Base-by-base conservation (phyloP, 129 eudicot genomes). In the Dittrichia graveolens region DNA sequence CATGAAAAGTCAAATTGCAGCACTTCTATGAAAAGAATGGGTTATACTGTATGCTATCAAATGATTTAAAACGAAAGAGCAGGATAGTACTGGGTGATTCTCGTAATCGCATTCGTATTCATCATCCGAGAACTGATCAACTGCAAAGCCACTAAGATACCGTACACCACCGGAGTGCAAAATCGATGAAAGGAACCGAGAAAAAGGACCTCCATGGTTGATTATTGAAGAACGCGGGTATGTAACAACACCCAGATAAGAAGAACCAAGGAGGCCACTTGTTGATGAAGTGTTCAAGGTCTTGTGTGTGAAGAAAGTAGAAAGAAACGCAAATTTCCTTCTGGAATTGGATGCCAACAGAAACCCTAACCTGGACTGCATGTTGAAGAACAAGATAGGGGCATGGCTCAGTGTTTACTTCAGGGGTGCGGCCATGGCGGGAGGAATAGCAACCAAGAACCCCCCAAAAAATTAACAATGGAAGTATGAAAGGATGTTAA, bases 21-120 rank as follows among this genome's bases (percentile, higher is more conserved):
- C 31, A 24, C 31, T 24, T 24, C 31, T 24, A 24, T 24, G 31
- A 24, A 24, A 24, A 0, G 31, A 24, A 24, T 24, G 31, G 31
- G 31, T 0, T 31, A 10, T 24, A 31, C 7, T 58, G 4, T 34
- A 58, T 58, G 38, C 60, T 13, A 67, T 6, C 52, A 73, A 46
- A 18, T 61, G 61, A 62, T 46, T 37, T 16, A 61, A 61, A 13
- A 50, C 39, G 34, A 43, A 60, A 9, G 61, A 35, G 46, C 7
- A 34, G 40, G 42, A 42, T 41, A 75, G 34, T 89, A 94, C 99
- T 57, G 89, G 87, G 12, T 90, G 81, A 72, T 78, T 84, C 15
- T 94, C 99, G 88, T 81, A 86, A 76, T 94, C 99, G 79, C 99
- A 94, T 19, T 94, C 97, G 75, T 94, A 94, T 41, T 94, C 99